Evolutionary conservation across 164 flowering plant genomes (phyloP), one percentile per base, ranked within the genome.

Genomic region (Chimonanthus praecox): DNA sequence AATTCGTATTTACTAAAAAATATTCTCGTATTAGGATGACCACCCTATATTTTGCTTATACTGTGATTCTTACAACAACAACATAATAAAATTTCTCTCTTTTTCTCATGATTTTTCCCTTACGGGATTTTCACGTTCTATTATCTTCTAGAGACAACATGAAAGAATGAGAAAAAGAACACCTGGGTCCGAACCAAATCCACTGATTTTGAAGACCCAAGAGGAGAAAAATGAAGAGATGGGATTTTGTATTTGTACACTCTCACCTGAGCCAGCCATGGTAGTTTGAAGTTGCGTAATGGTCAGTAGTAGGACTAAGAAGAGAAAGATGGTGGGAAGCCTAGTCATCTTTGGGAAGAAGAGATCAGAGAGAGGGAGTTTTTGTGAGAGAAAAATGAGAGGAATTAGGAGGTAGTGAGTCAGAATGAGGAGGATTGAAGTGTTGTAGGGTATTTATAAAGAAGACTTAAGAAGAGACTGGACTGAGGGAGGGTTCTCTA

Each of bases 221-320:
- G 13, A 51, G 13, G 13, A 15, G 16, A 54, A 54, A 54, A 54
- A 4, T 63, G 5, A 20, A 21, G 68, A 44, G 9, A 46, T 44
- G 48, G 49, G 47, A 6, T 45, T 46, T 66, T 66, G 5, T 21
- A 18, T 20, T 21, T 63, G 7, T 6, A 7, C 0, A 46, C 5
- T 47, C 77, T 78, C 80, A 86, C 88, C 62, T 72, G 88, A 74
- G 71, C 66, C 82, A 65, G 85, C 87, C 73, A 74, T 68, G 63
- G 87, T 47, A 71, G 71, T 44, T 68, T 80, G 82, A 64, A 84
- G 58, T 51, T 83, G 70, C 5, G 85, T 83, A 63, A 83, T 80
- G 76, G 60, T 80, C n/a, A 88, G 72, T 71, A 88, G 67, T 73
- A 88, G 83, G 44, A 74, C 77, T 15, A 82, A 44, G 15, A 81